Base-by-base conservation (phyloP, 2,329 filamentous ascomycete genomes). In the Neonectria punicea region DNA sequence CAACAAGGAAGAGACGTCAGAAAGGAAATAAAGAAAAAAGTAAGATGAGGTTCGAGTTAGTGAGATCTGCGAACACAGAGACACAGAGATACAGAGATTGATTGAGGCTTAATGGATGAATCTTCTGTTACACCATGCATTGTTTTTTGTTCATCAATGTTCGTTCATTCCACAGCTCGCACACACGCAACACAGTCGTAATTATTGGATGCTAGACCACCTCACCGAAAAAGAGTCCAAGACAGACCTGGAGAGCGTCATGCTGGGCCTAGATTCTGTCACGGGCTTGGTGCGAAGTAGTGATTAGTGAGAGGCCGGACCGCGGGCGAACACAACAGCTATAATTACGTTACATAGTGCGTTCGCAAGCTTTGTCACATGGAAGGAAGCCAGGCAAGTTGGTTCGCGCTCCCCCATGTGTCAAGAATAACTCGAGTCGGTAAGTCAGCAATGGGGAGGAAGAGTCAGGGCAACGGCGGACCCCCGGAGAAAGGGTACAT, bases 241-340 rank as follows among this genome's bases (percentile, higher is more conserved):
- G 32, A 5, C 34, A 30, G 14, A 16, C 14, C 36, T 16, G 16
- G 30, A 51, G 49, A 34, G 14, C 49, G 49, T 34, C 49, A 51
- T 51, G 30, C 18, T 16, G 30, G n/a, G 13, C 16, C 49, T 34
- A 51, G 20, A 51, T 51, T 6, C 49, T 51, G 30, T n/a, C 49
- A 34, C 34, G 49, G 49, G 49, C n/a, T 20, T 16, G 5, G 30
- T 51, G 5, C 25, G 25, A 25, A 25, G 25, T 25, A 51, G 49
- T 51, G 49, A 25, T 25, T 51, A 51, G 49, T 51, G 30, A 28
- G 28, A 34, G 32, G 18, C 49, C 49, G 49, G 49, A 51, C 49
- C 22, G 16, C 22, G 22, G 22, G 14, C 46, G 22, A 28, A 28
- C 46, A 20, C 36, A 49, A 49, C 46, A 32, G 49, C 49, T 34